These are phyloP conservation scores for Begonia fuchsioides DNA, from an alignment of 306 rosid genomes.

Conservation along the genomic window DNA sequence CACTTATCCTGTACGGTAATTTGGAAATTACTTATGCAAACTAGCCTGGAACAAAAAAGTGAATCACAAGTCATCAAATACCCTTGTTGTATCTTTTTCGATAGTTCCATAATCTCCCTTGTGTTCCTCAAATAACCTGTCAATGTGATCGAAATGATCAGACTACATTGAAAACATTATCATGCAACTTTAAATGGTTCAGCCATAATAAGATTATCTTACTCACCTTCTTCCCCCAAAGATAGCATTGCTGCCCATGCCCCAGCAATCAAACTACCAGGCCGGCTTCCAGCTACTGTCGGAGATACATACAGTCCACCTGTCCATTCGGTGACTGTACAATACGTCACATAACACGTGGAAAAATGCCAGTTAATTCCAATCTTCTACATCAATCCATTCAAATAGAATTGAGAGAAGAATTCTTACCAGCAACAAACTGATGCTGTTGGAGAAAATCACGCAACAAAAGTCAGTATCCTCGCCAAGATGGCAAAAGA, in stretches of 20 bases:
- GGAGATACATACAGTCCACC: constrained; percentile 95
- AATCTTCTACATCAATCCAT: too few species aligned
- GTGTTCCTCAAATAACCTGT: constrained; percentile 80
- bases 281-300: constrained; percentile 94
- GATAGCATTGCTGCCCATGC: constrained; percentile 98
- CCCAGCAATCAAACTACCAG: constrained; percentile 86
- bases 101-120: constrained; percentile 63
- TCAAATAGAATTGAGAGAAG: neutral
- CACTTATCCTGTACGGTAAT: constrained; percentile 44
- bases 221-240: constrained; percentile 70
- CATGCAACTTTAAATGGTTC: neutral
- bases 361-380: neutral
- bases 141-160: constrained; percentile 7
- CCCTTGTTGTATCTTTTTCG: constrained; percentile 67
- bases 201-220: constrained; percentile 1
- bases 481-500: constrained; percentile 27
- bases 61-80: constrained; percentile 10
- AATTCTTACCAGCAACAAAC: constrained; percentile 90
- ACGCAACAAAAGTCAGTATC: constrained; percentile 18
- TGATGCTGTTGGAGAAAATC: constrained; percentile 63
- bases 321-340: constrained; percentile 89
- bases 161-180: constrained; percentile 4
- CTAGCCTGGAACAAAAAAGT: constrained; percentile 1
- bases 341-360: constrained; percentile 1
- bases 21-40: constrained; percentile 6